Evolutionary conservation across 2,329 filamentous ascomycete genomes (phyloP), one percentile per base, ranked within the genome.

Genomic region (Teratosphaeria viscida): DNA sequence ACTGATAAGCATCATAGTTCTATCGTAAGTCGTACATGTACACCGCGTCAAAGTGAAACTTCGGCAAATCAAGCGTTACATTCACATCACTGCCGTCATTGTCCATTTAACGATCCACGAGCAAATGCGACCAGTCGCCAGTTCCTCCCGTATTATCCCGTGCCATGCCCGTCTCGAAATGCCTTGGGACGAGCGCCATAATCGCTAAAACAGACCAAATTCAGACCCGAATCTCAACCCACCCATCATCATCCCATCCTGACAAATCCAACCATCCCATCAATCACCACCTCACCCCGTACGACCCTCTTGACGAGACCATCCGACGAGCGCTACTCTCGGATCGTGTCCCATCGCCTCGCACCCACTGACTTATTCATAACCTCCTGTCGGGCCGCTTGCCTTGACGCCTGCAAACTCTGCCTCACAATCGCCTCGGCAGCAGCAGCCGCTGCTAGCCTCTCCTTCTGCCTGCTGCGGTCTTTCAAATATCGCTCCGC

Each of bases 381-480:
- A 55, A 39, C 54, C 55, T 27, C 52, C 54, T 54, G 54, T 54
- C 39, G 52, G 6, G 26, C 53, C 56, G 19, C 53, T 62, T 60
- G 26, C 64, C 61, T 8, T 57, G 49, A 52, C 54, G 82, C 79
- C 71, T 84, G 82, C 60, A 96, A 82, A 76, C 92, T 97, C 77
- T 96, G 92, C 72, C 88, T 85, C 58, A 99, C 92, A 75, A 99
- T 99, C 74, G 92, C 85, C 69, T 95, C 92, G 3, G 94, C 94
- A 0, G 92, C 92, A 19, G 91, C 90, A 5, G 90, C 87, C 1
- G 92, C 92, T 4, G 90, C 90, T 70, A 96, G 84, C 64, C 94
- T 82, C 77, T 97, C 94, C 79, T 95, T 95, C 72, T 99, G 94
- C 64, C 94, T 82, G 71, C 90, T 92, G 52, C 94, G 81, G 73